These are phyloP conservation scores for Xylaria polymorpha DNA, from an alignment of 2,329 filamentous ascomycete genomes.

Conservation along the genomic window DNA sequence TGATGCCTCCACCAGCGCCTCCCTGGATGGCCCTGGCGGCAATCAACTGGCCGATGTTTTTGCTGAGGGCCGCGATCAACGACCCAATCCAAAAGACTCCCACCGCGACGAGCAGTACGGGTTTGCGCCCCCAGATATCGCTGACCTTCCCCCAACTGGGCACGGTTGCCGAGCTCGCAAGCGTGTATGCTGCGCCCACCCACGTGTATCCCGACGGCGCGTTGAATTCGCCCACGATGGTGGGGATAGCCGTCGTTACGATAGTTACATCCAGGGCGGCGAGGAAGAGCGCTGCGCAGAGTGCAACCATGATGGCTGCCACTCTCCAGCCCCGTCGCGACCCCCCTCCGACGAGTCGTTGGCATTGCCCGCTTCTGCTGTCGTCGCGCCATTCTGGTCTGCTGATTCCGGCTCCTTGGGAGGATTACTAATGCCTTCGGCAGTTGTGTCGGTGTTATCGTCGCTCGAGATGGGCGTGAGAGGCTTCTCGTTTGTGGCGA, in stretches of 20 bases:
- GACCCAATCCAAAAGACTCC: conserved; percentile 66
- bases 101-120: conserved; percentile 62
- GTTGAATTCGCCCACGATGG: conserved; percentile 71
- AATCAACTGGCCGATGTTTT: conserved; percentile 64
- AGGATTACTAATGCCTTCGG: neutral
- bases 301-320: conserved; percentile 48
- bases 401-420: conserved; percentile 5
- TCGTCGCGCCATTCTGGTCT: conserved; percentile 22
- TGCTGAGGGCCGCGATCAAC: conserved; percentile 63
- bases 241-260: conserved; percentile 74
- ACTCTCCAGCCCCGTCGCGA: conserved; percentile 49
- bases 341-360: conserved; percentile 23
- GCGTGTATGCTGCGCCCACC: conserved; percentile 80
- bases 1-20: conserved; percentile 66
- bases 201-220: conserved; percentile 79
- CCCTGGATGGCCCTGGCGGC: conserved; percentile 68
- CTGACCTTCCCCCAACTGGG: conserved; percentile 76
- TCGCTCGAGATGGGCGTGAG: conserved; percentile 28
- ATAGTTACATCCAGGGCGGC: conserved; percentile 70
- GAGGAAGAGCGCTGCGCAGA: conserved; percentile 59
- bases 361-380: conserved; percentile 1
- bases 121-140: conserved; percentile 70
- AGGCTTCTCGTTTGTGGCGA: conserved; percentile 14
- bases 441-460: conserved; percentile 21
- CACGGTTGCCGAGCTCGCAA: conserved; percentile 73